Percentiles rank a stretch among this genome's conserved stretches.
phyloP scores from a whole-genome alignment of 129 eudicot species.

The Pseudognaphalium luteoalbum region DNA sequence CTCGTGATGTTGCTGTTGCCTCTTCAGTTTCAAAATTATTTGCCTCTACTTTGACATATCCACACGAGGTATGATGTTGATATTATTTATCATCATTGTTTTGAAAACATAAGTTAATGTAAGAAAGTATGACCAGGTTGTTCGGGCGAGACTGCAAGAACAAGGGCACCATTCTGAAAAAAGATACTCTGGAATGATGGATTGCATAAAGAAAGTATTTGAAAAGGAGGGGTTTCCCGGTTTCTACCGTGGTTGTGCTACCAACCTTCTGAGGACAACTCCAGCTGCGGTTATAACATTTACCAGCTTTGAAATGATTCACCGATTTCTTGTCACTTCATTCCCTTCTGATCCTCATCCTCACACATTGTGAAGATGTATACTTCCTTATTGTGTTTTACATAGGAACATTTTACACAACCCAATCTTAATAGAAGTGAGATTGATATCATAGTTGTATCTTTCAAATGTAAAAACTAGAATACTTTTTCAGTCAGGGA shows the following conservation, averaged over 20 bases:
- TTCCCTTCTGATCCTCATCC: constrained; percentile 63
- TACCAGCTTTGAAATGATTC: constrained; percentile 97
- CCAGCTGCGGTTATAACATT: constrained; percentile 97
- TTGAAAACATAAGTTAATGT: background rate
- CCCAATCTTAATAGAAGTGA: constrained; percentile 8
- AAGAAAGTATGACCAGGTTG: constrained; percentile 54
- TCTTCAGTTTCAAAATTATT: constrained; percentile 91
- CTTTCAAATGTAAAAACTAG: background rate
- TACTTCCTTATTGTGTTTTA: background rate
- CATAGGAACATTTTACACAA: constrained; percentile 10
- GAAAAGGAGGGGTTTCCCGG: constrained; percentile 77
- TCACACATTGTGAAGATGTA: constrained; percentile 54
- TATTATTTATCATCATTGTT: background rate
- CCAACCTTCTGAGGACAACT: constrained; percentile 80
- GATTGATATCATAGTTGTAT: background rate
- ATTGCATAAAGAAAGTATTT: constrained; percentile 77
- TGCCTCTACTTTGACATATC: constrained; percentile 94
- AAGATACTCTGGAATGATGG: constrained; percentile 71
- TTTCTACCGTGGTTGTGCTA: constrained; percentile 97
- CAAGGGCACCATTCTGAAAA: constrained; percentile 97
- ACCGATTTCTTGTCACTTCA: constrained; percentile 61
- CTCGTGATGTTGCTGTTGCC: constrained; percentile 88
- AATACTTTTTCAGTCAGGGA: background rate
- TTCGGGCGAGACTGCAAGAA: constrained; percentile 93
- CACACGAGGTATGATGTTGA: constrained; percentile 77